Evolutionary conservation across 768 basidiomycete genomes (phyloP), one percentile per base, ranked within the genome.

Genomic region (Amanita fuliginea): DNA sequence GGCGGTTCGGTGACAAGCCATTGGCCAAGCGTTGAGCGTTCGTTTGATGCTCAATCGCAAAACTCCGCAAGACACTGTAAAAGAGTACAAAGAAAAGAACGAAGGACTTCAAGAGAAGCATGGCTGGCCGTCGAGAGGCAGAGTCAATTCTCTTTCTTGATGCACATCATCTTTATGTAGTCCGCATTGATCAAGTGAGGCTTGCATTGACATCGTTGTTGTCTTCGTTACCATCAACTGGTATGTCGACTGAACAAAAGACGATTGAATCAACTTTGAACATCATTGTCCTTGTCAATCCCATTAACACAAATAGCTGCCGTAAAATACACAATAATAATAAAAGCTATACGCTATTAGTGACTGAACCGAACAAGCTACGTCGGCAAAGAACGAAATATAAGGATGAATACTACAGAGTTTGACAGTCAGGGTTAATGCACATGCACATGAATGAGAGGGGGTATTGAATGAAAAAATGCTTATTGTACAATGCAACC

Each of bases 401-500:
- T 50, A 33, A 42, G 42, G 19, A 16, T 37, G 46, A 18, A 42
- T 49, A 42, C 30, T 37, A 49, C 10, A 21, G 44, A 6, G 32
- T 34, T 7, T 14, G 18, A 22, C 19, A 6, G 16, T 46, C 30
- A 21, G 36, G 28, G 40, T 19, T 16, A 49, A 42, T 32, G 16
- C 18, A 41, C 34, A 47, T 16, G 34, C 11, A 39, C n/a, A 30
- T 21, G 28, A 32, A 26, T 32, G 28, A 30, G 28, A 16, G 19
- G 37, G 43, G 43, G 43, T n/a, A 50, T 42, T 47, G 47, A 53
- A 55, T 42, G 48, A 6, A 26, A 42, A 41, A 42, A 24, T 43
- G 53, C 48, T 66, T 60, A 78, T 61, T 78, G 76, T 51, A 77
- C 68, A 44, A 65, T 63, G 61, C 75, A 77, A 51, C 72, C 73